Conservation (phyloP, 1,139 yeast species). For the Candida pseudoviswanathii region DNA sequence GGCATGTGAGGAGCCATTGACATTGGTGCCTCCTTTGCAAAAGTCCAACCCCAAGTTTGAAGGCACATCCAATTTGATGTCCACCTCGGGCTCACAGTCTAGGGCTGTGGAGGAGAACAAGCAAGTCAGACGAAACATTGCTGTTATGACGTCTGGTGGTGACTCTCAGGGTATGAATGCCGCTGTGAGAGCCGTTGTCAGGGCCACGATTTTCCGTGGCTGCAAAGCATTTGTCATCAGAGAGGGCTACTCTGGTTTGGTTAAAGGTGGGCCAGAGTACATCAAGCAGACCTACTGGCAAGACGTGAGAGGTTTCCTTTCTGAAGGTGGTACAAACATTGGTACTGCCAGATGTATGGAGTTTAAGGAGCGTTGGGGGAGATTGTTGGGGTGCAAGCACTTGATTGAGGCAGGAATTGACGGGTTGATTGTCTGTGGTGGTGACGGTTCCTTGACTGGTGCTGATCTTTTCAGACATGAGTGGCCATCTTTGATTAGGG, state of each 20-base stretch:
- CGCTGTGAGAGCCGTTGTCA: constrained; percentile 75
- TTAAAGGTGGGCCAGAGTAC: constrained; percentile 62
- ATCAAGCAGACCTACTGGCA: constrained; percentile 73
- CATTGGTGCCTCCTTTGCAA: constrained; percentile 48
- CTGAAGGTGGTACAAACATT: constrained; percentile 78
- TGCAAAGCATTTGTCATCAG: constrained; percentile 73
- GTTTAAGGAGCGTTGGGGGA: constrained; percentile 68
- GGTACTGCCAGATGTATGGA: constrained; percentile 79
- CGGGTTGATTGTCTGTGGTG: constrained; percentile 81
- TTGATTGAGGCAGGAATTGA: constrained; percentile 74
- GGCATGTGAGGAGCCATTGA: constrained; percentile 57
- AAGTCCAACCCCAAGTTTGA: constrained; percentile 13
- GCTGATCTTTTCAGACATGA: constrained; percentile 78
- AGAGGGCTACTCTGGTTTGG: constrained; percentile 81
- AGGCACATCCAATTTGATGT: constrained; percentile 13
- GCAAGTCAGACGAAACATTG: constrained; percentile 48
- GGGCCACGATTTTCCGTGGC: constrained; percentile 70
- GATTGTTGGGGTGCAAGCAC: constrained; percentile 67
- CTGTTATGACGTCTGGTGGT: constrained; percentile 87
- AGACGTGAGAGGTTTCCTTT: constrained; percentile 74
- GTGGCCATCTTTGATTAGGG: constrained; percentile 74
- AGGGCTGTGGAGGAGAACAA: constrained; percentile 12
- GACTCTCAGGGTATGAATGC: constrained; percentile 90
- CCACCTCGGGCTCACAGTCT: constrained; percentile 19
- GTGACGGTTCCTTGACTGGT: constrained; percentile 84